Conservation (phyloP, 495 filamentous ascomycete genomes). For the Saxophila tyrrhenica region DNA sequence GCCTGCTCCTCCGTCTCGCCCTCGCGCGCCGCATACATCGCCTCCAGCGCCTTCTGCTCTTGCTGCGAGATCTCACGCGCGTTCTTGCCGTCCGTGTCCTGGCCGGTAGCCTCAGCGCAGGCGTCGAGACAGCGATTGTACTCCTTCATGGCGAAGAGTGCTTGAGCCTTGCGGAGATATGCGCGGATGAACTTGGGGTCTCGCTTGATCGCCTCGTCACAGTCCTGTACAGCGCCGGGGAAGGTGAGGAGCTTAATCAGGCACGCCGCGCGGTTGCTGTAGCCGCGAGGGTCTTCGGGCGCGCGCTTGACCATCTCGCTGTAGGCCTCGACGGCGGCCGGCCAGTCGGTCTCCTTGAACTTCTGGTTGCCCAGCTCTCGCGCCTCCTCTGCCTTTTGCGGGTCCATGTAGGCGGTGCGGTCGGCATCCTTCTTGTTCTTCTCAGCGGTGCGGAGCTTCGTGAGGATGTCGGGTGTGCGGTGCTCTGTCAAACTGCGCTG, state of each 20-base stretch:
- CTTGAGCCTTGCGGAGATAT: slow-evolving; percentile 89
- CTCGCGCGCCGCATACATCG: slow-evolving; percentile 77
- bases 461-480: slow-evolving; percentile 85
- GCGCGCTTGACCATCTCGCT: slow-evolving; percentile 94
- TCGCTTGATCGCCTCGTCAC: slow-evolving; percentile 77
- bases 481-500: slow-evolving; percentile 91
- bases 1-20: slow-evolving; percentile 97
- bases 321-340: slow-evolving; percentile 89
- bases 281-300: slow-evolving; percentile 85
- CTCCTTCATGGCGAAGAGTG: slow-evolving; percentile 90
- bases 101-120: slow-evolving; percentile 65
- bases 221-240: slow-evolving; percentile 85
- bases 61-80: slow-evolving; percentile 84
- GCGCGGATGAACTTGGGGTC: slow-evolving; percentile 91
- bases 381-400: slow-evolving; percentile 86
- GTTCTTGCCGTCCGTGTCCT: slow-evolving; percentile 68
- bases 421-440: slow-evolving; percentile 71
- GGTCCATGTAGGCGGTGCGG: slow-evolving; percentile 73
- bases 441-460: slow-evolving; percentile 88
- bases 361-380: slow-evolving; percentile 88
- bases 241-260: slow-evolving; percentile 94
- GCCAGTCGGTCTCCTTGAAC: slow-evolving; percentile 96
- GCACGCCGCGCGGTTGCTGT: slow-evolving; percentile 92
- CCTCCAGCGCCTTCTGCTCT: slow-evolving; percentile 84
- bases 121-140: slow-evolving; percentile 88